Evolutionary conservation across 108 stramenopile genomes (phyloP).

Genomic region (Cyclotella kingstonii): DNA sequence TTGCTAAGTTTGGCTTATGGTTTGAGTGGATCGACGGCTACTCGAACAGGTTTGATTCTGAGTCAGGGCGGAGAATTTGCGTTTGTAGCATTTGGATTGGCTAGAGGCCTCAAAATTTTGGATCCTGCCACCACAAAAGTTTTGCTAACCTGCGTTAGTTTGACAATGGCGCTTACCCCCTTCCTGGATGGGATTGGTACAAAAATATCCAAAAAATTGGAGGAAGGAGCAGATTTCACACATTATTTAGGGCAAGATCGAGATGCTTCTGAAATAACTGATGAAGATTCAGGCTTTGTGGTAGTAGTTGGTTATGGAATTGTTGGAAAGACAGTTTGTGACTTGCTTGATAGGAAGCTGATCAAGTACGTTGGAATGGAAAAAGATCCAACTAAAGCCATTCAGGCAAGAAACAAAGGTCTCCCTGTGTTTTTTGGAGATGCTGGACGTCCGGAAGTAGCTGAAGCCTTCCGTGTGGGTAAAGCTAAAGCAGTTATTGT

Average conservation of each 20-base stretch:
- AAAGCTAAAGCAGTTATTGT: constrained; percentile 92
- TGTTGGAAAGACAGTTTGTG: constrained; percentile 94
- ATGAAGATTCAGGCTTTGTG: constrained; percentile 75
- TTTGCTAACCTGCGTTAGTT: constrained; percentile 90
- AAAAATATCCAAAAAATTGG: constrained; percentile 74
- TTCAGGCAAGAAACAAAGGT: constrained; percentile 89
- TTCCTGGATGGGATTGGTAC: constrained; percentile 65
- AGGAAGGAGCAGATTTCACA: constrained; percentile 80
- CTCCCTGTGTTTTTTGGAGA: constrained; percentile 96
- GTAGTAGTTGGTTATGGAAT: constrained; percentile 94
- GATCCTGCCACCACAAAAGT: constrained; percentile 79
- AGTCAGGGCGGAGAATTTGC: constrained; percentile 97
- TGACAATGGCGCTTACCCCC: constrained; percentile 95
- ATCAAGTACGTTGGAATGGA: constrained; percentile 94
- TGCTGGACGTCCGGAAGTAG: constrained; percentile 88
- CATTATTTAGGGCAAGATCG: constrained; percentile 89
- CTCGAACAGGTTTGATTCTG: constrained; percentile 88
- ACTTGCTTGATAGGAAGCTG: constrained; percentile 91
- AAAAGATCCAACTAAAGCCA: constrained; percentile 89
- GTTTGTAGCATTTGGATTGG: constrained; percentile 95
- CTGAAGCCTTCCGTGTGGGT: constrained; percentile 91
- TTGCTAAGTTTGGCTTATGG: constrained; percentile 76
- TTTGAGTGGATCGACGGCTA: constrained; percentile 74
- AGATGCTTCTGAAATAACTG: constrained; percentile 89
- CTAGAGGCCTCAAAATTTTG: constrained; percentile 82